Base-by-base conservation (phyloP, 805 yeast genomes). In the Lachancea nothofagi region DNA sequence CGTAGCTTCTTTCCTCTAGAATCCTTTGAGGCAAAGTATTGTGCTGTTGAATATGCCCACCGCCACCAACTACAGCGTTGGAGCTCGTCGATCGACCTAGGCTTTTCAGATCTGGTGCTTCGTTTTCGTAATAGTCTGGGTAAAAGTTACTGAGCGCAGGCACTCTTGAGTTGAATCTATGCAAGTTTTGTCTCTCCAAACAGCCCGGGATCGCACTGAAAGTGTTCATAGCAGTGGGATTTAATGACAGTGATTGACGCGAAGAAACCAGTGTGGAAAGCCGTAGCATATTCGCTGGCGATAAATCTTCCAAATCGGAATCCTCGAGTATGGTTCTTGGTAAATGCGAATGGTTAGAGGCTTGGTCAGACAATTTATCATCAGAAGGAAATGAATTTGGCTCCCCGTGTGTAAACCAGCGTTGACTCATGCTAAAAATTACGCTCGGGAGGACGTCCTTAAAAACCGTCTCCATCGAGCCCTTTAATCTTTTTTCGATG, bases 191-290 rank as follows among this genome's bases (percentile, higher is more conserved):
- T 43, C 62, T 58, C 44, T 61, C 64, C 26, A 62, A 34, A 41
- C 63, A 59, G 8, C 64, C 62, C 9, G 56, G 59, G 19, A 59
- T 57, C 7, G 56, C 49, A 23, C 50, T 69, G 64, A 53, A 70
- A 68, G 39, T 64, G 70, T 15, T 60, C 70, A 28, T 63, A 7
- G 52, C 51, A 1, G 84, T 78, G 1, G 84, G 72, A 19, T 74
- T 70, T 34, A 90, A 60, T n/a, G 84, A 77, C 45, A 90, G 68
- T 0, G 97, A 85, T 48, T 84, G 87, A 47, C 96, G 74, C 2
- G 90, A 78, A 12, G 81, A 76, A 34, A 78, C 74, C 43, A 90
- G 65, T 4, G 84, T 72, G 1, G 83, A 73, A 10, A 89, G 68
- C 52, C 82, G 72, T 55, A 78, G 67, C 70, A 80, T 72, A 47